phyloP scores from a whole-genome alignment of 768 basidiomycete genomes.

The Pseudohyphozyma bogoriensis region DNA sequence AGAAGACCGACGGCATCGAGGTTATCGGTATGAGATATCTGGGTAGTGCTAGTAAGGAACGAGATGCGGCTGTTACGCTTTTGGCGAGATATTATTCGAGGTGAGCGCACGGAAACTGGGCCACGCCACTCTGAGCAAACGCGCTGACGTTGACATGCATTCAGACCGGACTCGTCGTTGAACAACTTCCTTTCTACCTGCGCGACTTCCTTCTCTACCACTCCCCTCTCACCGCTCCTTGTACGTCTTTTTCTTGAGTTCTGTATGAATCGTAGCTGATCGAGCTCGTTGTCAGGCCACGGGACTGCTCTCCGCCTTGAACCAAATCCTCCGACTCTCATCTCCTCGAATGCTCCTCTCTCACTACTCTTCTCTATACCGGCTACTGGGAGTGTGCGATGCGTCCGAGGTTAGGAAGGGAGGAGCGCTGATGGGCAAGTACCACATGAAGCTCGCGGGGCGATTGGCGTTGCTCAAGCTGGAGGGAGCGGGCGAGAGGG shows the following conservation, averaged over 20 bases:
- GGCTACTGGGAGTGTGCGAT: slow-evolving; percentile 38
- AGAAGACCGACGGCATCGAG: slow-evolving; percentile 10
- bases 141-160: background rate
- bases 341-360: slow-evolving; percentile 22
- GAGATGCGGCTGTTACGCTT: slow-evolving; percentile 70
- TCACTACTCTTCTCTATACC: slow-evolving; percentile 38
- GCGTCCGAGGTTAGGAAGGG: background rate
- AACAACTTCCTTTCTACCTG: background rate
- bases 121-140: slow-evolving; percentile 23
- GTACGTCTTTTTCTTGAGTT: background rate
- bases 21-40: slow-evolving; percentile 52
- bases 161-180: slow-evolving; percentile 12
- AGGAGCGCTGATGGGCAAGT: slow-evolving; percentile 49
- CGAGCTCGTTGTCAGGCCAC: slow-evolving; percentile 49
- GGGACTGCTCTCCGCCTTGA: slow-evolving; percentile 58
- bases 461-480: slow-evolving; percentile 53
- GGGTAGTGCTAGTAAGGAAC: slow-evolving; percentile 64
- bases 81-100: slow-evolving; percentile 66
- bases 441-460: slow-evolving; percentile 56
- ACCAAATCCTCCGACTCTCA: slow-evolving; percentile 58
- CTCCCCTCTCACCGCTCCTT: background rate
- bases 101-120: slow-evolving; percentile 33
- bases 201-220: background rate
- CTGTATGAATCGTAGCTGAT: too few species aligned
- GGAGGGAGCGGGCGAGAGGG: slow-evolving; percentile 42